These are phyloP conservation scores for Xylaria acuta DNA, from an alignment of 495 filamentous ascomycete species.

Conservation along the genomic window DNA sequence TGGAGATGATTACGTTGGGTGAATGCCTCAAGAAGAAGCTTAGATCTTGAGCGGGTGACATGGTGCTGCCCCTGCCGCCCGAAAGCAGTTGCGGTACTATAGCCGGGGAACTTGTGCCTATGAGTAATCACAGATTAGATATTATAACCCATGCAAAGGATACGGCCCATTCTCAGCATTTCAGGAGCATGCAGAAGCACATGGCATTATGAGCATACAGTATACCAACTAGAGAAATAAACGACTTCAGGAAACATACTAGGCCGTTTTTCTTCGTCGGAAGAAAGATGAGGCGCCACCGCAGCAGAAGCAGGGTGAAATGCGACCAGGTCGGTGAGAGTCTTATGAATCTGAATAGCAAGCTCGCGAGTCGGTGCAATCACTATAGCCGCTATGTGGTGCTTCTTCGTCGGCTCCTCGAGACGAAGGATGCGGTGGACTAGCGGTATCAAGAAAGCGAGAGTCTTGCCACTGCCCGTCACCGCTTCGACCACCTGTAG, in stretches of 20 bases:
- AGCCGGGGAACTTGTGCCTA: conserved; percentile 55
- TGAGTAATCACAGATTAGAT: background rate
- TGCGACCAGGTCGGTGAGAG: conserved; percentile 75
- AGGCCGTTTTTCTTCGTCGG: conserved; percentile 60
- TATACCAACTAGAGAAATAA: background rate
- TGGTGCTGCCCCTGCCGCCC: conserved; percentile 68
- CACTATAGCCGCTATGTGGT: conserved; percentile 89
- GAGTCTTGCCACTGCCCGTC: conserved; percentile 93
- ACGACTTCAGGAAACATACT: conserved; percentile 15
- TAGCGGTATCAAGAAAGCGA: conserved; percentile 88
- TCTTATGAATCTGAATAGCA: conserved; percentile 85
- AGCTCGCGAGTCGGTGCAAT: conserved; percentile 93
- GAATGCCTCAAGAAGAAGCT: conserved; percentile 77
- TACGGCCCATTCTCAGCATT: background rate
- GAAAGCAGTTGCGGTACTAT: conserved; percentile 87
- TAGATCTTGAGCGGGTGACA: conserved; percentile 83
- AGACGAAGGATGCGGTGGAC: conserved; percentile 79
- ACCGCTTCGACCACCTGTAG: conserved; percentile 64
- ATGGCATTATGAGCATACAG: background rate
- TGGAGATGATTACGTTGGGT: conserved; percentile 86
- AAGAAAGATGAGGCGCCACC: conserved; percentile 52
- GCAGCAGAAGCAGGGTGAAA: conserved; percentile 83
- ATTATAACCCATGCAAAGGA: background rate
- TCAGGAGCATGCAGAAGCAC: background rate
- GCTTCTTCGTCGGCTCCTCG: conserved; percentile 77